Evolutionary conservation across 129 eudicot genomes (phyloP).

Genomic region (Rutidosis leptorrhynchoides): DNA sequence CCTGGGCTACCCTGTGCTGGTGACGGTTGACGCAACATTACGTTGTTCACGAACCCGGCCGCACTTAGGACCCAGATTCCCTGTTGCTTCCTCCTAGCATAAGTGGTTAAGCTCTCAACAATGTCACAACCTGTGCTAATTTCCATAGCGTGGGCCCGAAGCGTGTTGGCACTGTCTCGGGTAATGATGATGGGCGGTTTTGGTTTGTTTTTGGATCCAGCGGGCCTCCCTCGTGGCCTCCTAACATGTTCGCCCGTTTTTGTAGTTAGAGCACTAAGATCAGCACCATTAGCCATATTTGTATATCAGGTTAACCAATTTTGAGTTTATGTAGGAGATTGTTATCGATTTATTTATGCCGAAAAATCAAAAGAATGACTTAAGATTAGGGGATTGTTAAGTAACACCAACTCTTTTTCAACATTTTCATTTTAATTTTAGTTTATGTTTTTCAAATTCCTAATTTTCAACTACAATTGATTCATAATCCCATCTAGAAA

Average conservation of each 20-base stretch:
- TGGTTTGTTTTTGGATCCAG: constrained; percentile 75
- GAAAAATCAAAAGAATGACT: constrained; percentile 50
- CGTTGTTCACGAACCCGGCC: constrained; percentile 60
- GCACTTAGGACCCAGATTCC: constrained; percentile 61
- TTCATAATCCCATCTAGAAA: constrained; percentile 14
- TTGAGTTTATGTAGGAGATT: constrained; percentile 47
- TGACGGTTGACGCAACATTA: constrained; percentile 54
- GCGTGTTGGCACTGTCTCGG: constrained; percentile 62
- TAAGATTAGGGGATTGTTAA: constrained; percentile 63
- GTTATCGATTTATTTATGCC: constrained; percentile 33
- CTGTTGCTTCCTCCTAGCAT: constrained; percentile 53
- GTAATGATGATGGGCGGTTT: constrained; percentile 68
- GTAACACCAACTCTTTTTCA: constrained; percentile 39
- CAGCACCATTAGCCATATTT: constrained; percentile 46
- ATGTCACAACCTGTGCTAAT: constrained; percentile 56
- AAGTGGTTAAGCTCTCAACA: constrained; percentile 47
- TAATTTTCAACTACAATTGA: constrained; percentile 40
- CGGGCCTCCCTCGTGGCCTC: constrained; percentile 69
- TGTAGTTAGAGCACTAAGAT: constrained; percentile 12
- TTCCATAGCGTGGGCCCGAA: constrained; percentile 70
- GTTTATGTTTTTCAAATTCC: constrained; percentile 34
- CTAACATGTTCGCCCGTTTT: constrained; percentile 34
- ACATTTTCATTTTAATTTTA: constrained; percentile 1
- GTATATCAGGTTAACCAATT: neutral
- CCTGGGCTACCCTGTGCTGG: constrained; percentile 29